These are phyloP conservation scores for Penicillium aurantiogriseum DNA, from an alignment of 2,329 filamentous ascomycete genomes.

Conservation along the genomic window DNA sequence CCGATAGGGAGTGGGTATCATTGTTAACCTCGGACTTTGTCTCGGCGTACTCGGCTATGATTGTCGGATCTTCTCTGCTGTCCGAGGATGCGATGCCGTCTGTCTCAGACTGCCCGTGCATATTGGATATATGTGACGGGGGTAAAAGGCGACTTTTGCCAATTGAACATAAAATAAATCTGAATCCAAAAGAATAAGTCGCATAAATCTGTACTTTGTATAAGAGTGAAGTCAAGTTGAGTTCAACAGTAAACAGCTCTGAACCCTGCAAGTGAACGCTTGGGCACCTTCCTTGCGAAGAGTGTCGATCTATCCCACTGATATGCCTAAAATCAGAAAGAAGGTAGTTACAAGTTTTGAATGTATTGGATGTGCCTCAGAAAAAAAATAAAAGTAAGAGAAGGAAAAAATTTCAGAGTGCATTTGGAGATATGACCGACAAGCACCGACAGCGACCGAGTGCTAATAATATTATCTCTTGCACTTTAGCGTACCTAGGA, in stretches of 20 bases:
- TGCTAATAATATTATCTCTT: not conserved
- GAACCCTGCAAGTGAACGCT: not conserved
- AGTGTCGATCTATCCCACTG: not conserved
- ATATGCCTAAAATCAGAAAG: not conserved
- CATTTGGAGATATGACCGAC: slow-evolving; percentile 11
- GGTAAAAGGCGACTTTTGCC: not conserved
- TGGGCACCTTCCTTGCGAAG: not conserved
- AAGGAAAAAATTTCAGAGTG: not conserved
- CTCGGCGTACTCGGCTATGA: not conserved
- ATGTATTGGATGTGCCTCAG: no score
- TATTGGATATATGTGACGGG: not conserved
- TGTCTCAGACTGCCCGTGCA: slow-evolving; percentile 4
- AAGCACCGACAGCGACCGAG: slow-evolving; percentile 20
- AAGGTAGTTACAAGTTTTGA: not conserved
- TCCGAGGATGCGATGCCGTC: not conserved
- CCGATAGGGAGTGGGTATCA: slow-evolving; percentile 21
- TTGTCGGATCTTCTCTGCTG: slow-evolving; percentile 6
- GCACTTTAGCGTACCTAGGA: not conserved
- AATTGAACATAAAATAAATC: not conserved
- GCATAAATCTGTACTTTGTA: not conserved
- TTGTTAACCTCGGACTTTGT: slow-evolving; percentile 11
- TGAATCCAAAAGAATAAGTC: not conserved
- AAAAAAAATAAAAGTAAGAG: not conserved
- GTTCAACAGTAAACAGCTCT: not conserved
- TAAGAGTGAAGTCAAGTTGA: not conserved